Evolutionary conservation across 768 basidiomycete species (phyloP), one percentile per base, ranked within the genome.

Genomic region (Termitomyces sp.): DNA sequence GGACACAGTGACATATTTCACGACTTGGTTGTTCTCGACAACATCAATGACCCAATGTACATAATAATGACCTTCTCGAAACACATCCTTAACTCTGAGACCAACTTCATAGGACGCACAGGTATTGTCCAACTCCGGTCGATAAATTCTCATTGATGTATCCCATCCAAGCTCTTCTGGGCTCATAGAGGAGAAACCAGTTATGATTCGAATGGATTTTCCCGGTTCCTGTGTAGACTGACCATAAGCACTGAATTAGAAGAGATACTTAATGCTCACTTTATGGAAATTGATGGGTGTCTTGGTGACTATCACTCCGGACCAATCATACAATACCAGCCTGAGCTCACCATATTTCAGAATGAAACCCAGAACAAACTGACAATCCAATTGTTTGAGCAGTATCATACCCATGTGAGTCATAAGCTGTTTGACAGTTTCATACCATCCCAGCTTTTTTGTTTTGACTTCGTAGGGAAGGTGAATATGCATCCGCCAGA

Each of bases 311-410:
- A 14, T 37, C 12, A 37, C 41, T 21, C 54, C 60, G 1, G 53
- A 28, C 26, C 60, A 42, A 35, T 61, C 60, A 9, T 26, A 41
- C 23, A 41, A 17, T 12, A 50, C 50, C 8, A 61, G 17, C 21
- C 33, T 42, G 17, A 61, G 52, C 10, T 59, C 21, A 26, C 48
- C 41, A 28, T 31, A 44, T 33, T 54, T 49, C 5, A 58, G 35
- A 9, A 58, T 21, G 7, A 58, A 11, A 15, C 46, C 56, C 11
- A 58, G 15, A 9, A 50, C 50, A 40, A 61, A 57, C 1, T 49
- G 19, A n/a, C 60, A 41, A 41, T 61, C 57, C 2, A 54, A 42
- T 49, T 61, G 60, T 31, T 61, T 56, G 8, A 43, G 26, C 14
- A 61, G 49, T 19, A 55, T 50, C 17, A 51, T 53, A 1, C 53